Percentiles rank a stretch among this genome's conserved stretches.
phyloP scores from a whole-genome alignment of 306 rosid species.

The Trifolium fragiferum region DNA sequence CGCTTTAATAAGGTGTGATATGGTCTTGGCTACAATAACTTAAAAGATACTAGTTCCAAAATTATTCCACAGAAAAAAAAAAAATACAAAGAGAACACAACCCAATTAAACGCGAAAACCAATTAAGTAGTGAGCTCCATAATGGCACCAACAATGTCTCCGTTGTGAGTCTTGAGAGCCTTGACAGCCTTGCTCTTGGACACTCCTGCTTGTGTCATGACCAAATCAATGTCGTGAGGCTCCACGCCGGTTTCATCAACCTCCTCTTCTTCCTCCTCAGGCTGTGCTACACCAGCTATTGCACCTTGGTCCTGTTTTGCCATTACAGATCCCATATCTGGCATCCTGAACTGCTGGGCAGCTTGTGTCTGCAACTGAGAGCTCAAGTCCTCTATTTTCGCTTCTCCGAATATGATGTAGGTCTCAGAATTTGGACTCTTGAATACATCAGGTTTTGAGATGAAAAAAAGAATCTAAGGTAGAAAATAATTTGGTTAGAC shows the following conservation, averaged over 20 bases:
- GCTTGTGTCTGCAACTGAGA: conserved; percentile 91
- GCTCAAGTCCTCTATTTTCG: conserved; percentile 87
- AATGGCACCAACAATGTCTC: conserved; percentile 91
- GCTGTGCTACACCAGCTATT: conserved; percentile 52
- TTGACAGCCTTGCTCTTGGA: conserved; percentile 86
- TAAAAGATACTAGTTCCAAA: conserved; percentile 15
- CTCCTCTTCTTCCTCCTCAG: conserved; percentile 76
- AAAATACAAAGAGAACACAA: conserved; percentile 29
- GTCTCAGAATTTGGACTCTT: conserved; percentile 91
- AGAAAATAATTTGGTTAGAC: conserved; percentile 27
- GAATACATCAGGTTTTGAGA: conserved; percentile 93
- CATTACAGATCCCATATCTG: conserved; percentile 68
- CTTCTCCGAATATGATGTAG: conserved; percentile 82
- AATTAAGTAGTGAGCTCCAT: conserved; percentile 85
- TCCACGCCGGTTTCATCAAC: conserved; percentile 77
- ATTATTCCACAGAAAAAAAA: conserved; percentile 20
- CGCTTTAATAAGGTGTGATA: conserved; percentile 31
- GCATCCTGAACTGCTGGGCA: conserved; percentile 93
- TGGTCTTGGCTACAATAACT: conserved; percentile 38
- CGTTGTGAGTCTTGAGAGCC: conserved; percentile 80
- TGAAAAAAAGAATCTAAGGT: conserved; percentile 72
- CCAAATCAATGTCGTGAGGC: conserved; percentile 83
- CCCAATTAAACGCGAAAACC: background rate
- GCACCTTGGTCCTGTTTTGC: conserved; percentile 64
- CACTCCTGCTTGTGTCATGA: conserved; percentile 93